Conservation (phyloP, 768 basidiomycete genomes). For the Trametes coccinea region DNA sequence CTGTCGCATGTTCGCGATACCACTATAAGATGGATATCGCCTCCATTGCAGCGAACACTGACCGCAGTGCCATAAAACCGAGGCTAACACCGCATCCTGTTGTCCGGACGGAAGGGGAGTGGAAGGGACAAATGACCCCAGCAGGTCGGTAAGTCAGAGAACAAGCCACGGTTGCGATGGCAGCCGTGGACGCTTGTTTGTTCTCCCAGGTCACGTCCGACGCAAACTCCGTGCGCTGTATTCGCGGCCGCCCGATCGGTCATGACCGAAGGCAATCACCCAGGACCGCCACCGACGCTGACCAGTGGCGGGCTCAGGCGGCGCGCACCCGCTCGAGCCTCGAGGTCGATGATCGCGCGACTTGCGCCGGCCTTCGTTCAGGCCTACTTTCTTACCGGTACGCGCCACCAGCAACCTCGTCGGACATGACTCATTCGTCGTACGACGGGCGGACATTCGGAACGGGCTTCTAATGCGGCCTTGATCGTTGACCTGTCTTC, state of each 20-base stretch:
- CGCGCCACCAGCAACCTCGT: neutral
- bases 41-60: conserved; percentile 1
- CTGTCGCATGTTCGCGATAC: neutral
- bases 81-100: neutral
- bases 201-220: conserved; percentile 1
- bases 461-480: neutral
- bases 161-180: conserved; percentile 16
- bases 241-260: neutral
- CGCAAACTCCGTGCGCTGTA: conserved; percentile 8
- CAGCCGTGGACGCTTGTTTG: conserved; percentile 1
- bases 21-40: neutral
- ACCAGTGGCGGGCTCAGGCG: neutral
- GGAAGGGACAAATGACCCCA: neutral
- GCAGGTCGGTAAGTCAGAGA: neutral
- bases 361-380: neutral
- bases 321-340: too few species aligned
- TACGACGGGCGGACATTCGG: neutral
- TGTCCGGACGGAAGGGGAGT: neutral
- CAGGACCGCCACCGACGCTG: conserved; percentile 5
- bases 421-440: neutral
- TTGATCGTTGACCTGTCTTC: neutral
- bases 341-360: neutral
- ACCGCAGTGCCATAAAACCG: conserved; percentile 1
- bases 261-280: conserved; percentile 4
- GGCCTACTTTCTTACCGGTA: neutral